Base-by-base conservation (phyloP, 2,329 filamentous ascomycete genomes). In the Boeremia lycopersici region DNA sequence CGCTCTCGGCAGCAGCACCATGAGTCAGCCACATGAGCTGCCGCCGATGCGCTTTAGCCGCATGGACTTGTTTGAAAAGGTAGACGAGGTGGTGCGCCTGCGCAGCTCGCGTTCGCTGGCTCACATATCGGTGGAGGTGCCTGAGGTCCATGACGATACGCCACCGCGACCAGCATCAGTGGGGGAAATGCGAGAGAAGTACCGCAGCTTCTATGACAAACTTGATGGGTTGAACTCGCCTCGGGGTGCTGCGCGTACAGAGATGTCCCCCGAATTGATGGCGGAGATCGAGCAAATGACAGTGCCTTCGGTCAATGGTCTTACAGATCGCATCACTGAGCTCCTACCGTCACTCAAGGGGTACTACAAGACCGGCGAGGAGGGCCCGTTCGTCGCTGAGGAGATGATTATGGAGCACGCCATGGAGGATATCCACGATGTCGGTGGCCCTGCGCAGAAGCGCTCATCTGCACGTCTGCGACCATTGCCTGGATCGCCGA, bases 11-110 rank as follows among this genome's bases (percentile, higher is more conserved):
- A 63, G 53, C 35, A 44, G 15, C 53, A 23, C 19, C 19, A 23
- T 69, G 33, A 60, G 57, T 25, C 61, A 67, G 38, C 71, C 71
- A 35, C 71, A 74, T 48, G 72, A 76, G 12, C 69, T 82, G 28
- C 79, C 79, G 12, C 79, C 77, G 7, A 70, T 82, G 56, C 76
- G 80, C 56, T 81, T 81, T 67, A 81, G 79, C 54, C 72, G 72
- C 7, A 76, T 77, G 62, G 74, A 81, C 58, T 64, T 81, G 40
- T 71, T 80, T 47, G 74, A 77, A 35, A 78, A 76, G 62, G 60
- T 81, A 28, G 77, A 78, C 29, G 76, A 79, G 35, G 78, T 74
- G 15, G 61, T 80, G 19, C 77, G 77, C 12, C 60, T 73, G 23
- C 74, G 72, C 8, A 60, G 70, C 6, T 72, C 72, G 6, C 70